Base-by-base conservation (phyloP, 805 yeast species). In the Starmera pachycereana region DNA sequence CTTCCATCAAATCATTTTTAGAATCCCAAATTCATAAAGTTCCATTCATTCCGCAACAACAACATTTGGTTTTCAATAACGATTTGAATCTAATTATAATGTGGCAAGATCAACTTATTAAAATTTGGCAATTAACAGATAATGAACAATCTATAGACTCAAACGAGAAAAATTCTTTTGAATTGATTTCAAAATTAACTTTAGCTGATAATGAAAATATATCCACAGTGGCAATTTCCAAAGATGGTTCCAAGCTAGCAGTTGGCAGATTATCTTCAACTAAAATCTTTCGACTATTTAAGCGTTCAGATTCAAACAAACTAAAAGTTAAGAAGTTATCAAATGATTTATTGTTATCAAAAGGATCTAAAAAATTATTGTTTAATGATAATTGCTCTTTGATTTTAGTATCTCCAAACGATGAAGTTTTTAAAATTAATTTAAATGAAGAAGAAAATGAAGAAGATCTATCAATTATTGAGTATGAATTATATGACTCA, bases 81-180 rank as follows among this genome's bases (percentile, higher is more conserved):
- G 53, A 57, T 6, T 66, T 71, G 32, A 70, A 79, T 44, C 60
- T 78, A 19, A 59, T 90, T 25, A 69, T 76, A 8, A 70, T 81
- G 71, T 90, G 94, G 92, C 81, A 78, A 51, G 94, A 83, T 48
- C 88, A 83, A 55, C 67, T 72, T 4, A 73, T 90, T 33, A 87
- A 87, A 54, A 68, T 92, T 10, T 92, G 97, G 97, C 65, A 62
- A 45, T 53, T 86, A 14, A 63, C 61, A 18, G 57, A 60, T 14
- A 65, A 56, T 29, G 33, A 29, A 14, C 27, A 22, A 8, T 22
- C 27, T 22, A 4, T 22, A 22, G 39, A 41, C 4, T 45, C 41
- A 12, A 53, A 53, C 12, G 56, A 50, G 14, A 58, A 43, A 19
- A 61, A 60, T 36, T 65, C 71, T 13, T 76, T 72, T 53, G 74